Base-by-base conservation (phyloP, 1,139 yeast genomes). In the Zygoascus hellenicus region DNA sequence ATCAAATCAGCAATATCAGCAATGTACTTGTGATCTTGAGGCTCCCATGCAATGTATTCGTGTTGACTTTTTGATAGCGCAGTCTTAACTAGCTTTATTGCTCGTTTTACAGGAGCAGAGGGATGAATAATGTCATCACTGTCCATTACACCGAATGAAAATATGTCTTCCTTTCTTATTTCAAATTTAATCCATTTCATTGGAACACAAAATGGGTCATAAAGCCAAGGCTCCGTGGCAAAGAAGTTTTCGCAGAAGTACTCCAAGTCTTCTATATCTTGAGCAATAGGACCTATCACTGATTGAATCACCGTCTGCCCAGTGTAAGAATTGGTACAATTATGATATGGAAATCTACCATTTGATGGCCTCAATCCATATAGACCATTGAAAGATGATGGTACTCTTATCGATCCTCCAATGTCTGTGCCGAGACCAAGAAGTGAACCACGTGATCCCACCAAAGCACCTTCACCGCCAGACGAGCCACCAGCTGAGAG, bases 331-430 rank as follows among this genome's bases (percentile, higher is more conserved):
- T 77, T 72, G 17, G 76, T 63, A 7, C 72, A 65, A 26, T 75
- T 29, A 2, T 32, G 38, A 30, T 50, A 49, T 6, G 56, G 54
- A 31, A 52, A 32, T 19, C 56, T 42, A 61, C 78, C 77, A 3
- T 83, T 69, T 5, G 87, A 72, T 37, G 90, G 90, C 64, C 86
- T 77, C 52, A 83, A 70, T 13, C 89, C 92, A 61, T 70, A 77
- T 51, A 76, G 65, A 19, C 89, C 88, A 42, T 81, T 75, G 60
- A 74, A 83, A 0, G 87, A 87, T 31, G 90, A 84, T 2, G 92
- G 94, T 6, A 76, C 80, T 60, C 92, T 74, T 54, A 84, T 80
- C 1, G 86, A 79, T 1, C 92, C 94, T 51, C 92, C 94, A 56
- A 84, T 83, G 64, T 84, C 94, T 35, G 85, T 76, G 19, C 92